Conservation (phyloP, 176 grass and related monocot genomes). For the Bonia amplexicaulis region DNA sequence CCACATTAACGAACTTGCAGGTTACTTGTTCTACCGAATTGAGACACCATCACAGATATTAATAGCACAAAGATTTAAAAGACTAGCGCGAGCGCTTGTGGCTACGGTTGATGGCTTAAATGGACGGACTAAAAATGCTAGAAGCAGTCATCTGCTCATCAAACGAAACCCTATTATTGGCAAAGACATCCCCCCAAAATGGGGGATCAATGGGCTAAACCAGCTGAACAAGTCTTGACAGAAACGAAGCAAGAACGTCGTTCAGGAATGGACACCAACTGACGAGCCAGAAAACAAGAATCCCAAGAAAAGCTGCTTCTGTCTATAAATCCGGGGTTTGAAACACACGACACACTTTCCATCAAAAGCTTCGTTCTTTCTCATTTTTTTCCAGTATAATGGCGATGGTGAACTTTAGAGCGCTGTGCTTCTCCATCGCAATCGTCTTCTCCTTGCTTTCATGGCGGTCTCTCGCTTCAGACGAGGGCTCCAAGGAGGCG, state of each 20-base stretch:
- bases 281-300: neutral
- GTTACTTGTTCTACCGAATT: neutral
- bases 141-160: neutral
- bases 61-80: neutral
- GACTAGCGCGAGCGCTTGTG: too few relatives aligned
- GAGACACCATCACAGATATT: neutral
- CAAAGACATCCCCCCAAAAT: neutral
- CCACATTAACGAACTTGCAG: neutral
- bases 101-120: neutral
- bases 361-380: neutral
- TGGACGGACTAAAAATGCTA: neutral
- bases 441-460: slow-evolving; percentile 22
- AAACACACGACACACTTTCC: neutral
- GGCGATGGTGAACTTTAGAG: slow-evolving; percentile 5
- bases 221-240: neutral
- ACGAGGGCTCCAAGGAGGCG: slow-evolving; percentile 31
- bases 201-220: neutral
- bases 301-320: neutral
- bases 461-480: neutral
- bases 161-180: slow-evolving; percentile 21
- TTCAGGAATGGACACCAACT: slow-evolving; percentile 1
- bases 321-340: slow-evolving; percentile 19
- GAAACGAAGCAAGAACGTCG: neutral
- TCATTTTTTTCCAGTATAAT: neutral
- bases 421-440: slow-evolving; percentile 26